phyloP scores from a whole-genome alignment of 2,329 filamentous ascomycete genomes.

The Colletotrichum sp. region DNA sequence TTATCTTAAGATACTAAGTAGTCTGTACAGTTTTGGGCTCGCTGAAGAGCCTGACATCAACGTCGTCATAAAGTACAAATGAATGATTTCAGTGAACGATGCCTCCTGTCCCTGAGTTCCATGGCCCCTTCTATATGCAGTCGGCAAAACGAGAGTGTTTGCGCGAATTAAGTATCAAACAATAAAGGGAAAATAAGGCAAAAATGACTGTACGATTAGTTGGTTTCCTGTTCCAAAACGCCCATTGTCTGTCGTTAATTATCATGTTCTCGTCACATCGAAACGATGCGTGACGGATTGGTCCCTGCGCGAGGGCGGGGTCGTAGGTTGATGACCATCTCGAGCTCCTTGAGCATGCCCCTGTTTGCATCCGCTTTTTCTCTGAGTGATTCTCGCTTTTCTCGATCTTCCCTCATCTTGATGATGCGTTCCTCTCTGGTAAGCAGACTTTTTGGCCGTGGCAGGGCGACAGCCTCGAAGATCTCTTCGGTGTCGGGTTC shows the following conservation, averaged over 20 bases:
- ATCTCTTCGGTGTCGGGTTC: conserved; percentile 76
- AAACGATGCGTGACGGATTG: conserved; percentile 42
- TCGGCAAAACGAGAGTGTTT: neutral
- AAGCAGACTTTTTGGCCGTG: conserved; percentile 71
- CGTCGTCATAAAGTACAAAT: conserved; percentile 9
- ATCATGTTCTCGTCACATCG: conserved; percentile 41
- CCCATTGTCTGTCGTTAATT: conserved; percentile 15
- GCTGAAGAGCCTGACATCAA: conserved; percentile 1
- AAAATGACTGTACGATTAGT: conserved; percentile 20
- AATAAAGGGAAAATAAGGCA: neutral
- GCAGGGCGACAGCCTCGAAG: conserved; percentile 86
- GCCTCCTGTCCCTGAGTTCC: neutral
- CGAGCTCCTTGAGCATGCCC: conserved; percentile 90
- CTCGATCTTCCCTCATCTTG: conserved; percentile 87
- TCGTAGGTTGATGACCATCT: conserved; percentile 78
- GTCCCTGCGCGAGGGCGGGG: conserved; percentile 44
- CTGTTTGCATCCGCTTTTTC: conserved; percentile 82
- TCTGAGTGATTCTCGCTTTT: conserved; percentile 71
- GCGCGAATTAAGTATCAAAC: neutral
- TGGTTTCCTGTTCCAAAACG: conserved; percentile 8
- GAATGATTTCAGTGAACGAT: neutral
- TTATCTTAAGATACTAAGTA: neutral
- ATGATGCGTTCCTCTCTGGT: conserved; percentile 86
- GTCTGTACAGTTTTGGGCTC: neutral
- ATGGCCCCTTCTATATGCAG: conserved; percentile 11